Base-by-base conservation (phyloP, 495 filamentous ascomycete species). In the Talaromyces proteolyticus region DNA sequence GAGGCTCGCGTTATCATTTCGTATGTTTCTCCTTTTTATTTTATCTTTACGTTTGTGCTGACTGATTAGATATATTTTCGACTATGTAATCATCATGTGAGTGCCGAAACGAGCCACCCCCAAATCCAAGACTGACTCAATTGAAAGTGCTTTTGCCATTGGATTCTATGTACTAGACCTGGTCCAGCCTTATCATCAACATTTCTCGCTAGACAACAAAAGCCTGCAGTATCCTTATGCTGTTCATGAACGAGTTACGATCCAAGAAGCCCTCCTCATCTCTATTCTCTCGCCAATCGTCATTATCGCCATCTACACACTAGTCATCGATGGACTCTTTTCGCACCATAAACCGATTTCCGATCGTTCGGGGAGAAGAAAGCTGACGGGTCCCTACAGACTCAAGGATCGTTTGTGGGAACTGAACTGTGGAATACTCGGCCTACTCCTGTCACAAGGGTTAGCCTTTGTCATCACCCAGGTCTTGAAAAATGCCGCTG, bases 401-500 rank as follows among this genome's bases (percentile, higher is more conserved):
- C 72, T 71, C 57, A 80, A 80, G 59, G 77, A 80, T 54, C 64
- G 77, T 16, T 63, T 95, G 12, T 93, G 89, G 89, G 87, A 95
- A 64, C 72, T 91, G 59, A 90, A 93, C 53, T 86, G 80, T 45
- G 89, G 89, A 6, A 80, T 88, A 55, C 63, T 93, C 42, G 89
- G 89, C 4, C 67, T 95, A 21, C 68, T 79, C 25, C 68, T 93
- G 12, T 82, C 86, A 11, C 72, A 86, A 20, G 78, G 77, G 23
- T 65, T 80, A 10, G 74, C 85, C 1, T 92, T 89, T 69, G 76
- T 90, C 40, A 84, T 93, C 36, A 92, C 87, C 3, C 85, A 87
- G 40, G 85, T 80, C 11, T 78, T 95, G 66, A 95, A 95, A 73
- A 93, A 89, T 66, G 75, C 88, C 2, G 89, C 86, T 53, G 89